Evolutionary conservation across 768 basidiomycete species (phyloP).

Genomic region (Mycena polygramma): DNA sequence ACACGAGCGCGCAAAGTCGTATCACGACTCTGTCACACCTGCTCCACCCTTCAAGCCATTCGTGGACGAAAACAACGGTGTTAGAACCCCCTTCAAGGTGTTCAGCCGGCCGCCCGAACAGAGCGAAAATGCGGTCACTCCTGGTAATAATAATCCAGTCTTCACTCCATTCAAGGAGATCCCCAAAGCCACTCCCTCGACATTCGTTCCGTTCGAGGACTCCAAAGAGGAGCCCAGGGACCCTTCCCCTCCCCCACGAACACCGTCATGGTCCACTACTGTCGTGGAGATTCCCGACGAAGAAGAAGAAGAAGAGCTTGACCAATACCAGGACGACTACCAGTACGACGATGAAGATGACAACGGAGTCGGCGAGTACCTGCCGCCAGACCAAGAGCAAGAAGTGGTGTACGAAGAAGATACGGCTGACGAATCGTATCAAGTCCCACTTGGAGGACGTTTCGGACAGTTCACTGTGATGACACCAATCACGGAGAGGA

Average conservation of each 20-base stretch:
- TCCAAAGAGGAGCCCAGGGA: slow-evolving; percentile 43
- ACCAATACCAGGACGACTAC: slow-evolving; percentile 47
- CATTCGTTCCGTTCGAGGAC: slow-evolving; percentile 54
- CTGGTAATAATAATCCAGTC: slow-evolving; percentile 41
- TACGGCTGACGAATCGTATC: slow-evolving; percentile 40
- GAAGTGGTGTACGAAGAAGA: slow-evolving; percentile 36
- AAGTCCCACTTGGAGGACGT: slow-evolving; percentile 76
- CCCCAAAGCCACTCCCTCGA: slow-evolving; percentile 44
- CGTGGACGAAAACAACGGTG: slow-evolving; percentile 52
- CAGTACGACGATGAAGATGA: slow-evolving; percentile 49
- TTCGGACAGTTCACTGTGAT: slow-evolving; percentile 91
- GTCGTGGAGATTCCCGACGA: slow-evolving; percentile 45
- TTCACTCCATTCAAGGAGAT: slow-evolving; percentile 59
- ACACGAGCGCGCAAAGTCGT: slow-evolving; percentile 40
- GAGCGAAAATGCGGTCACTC: slow-evolving; percentile 51
- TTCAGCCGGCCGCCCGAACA: slow-evolving; percentile 80
- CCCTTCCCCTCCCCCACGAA: slow-evolving; percentile 38
- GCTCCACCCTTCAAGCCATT: slow-evolving; percentile 40
- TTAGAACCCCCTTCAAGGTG: slow-evolving; percentile 69
- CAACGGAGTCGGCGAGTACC: slow-evolving; percentile 38
- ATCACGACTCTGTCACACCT: slow-evolving; percentile 34
- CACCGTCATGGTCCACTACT: slow-evolving; percentile 39
- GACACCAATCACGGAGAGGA: slow-evolving; percentile 98
- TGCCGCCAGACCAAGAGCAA: slow-evolving; percentile 41
- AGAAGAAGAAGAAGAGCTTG: slow-evolving; percentile 49